Evolutionary conservation across 805 yeast species (phyloP).

Genomic region (Starmerella scarabaei): DNA sequence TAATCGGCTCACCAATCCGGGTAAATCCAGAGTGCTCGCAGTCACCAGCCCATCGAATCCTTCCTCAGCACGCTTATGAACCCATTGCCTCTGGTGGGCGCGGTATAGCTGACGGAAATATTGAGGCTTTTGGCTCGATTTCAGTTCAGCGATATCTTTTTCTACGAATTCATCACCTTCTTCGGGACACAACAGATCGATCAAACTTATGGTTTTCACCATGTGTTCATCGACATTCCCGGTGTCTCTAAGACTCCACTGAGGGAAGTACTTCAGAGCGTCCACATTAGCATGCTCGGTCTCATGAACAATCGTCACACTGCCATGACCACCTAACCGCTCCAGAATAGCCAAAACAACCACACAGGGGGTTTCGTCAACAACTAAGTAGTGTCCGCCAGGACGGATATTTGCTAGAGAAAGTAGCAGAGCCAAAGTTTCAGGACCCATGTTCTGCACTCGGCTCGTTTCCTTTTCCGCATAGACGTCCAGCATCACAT

Average conservation of each 20-base stretch:
- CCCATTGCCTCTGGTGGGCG: constrained; percentile 30
- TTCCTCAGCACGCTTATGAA: constrained; percentile 32
- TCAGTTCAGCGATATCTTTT: constrained; percentile 42
- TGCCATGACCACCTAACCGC: constrained; percentile 65
- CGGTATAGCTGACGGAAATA: constrained; percentile 54
- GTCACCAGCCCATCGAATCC: constrained; percentile 65
- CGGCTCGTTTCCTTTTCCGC: constrained; percentile 61
- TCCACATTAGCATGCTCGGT: constrained; percentile 83
- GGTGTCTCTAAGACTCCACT: constrained; percentile 15
- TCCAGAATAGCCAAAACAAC: constrained; percentile 75
- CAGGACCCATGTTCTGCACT: constrained; percentile 73
- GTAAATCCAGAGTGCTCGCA: constrained; percentile 59
- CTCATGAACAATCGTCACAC: constrained; percentile 69
- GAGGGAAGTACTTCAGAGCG: constrained; percentile 44
- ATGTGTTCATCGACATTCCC: constrained; percentile 28
- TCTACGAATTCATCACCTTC: constrained; percentile 34
- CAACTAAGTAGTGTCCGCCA: constrained; percentile 75
- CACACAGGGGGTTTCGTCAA: constrained; percentile 95
- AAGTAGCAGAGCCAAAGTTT: constrained; percentile 64
- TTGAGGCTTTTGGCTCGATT: constrained; percentile 48
- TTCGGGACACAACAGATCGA: constrained; percentile 76
- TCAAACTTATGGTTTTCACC: constrained; percentile 58
- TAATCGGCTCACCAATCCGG: constrained; percentile 48
- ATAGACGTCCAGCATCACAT: constrained; percentile 59
- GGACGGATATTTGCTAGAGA: constrained; percentile 72